A percentile compares a stretch with the other conserved stretches of the same genome.
Conservation (phyloP, 306 rosid genomes). For the Sindora glabra region DNA sequence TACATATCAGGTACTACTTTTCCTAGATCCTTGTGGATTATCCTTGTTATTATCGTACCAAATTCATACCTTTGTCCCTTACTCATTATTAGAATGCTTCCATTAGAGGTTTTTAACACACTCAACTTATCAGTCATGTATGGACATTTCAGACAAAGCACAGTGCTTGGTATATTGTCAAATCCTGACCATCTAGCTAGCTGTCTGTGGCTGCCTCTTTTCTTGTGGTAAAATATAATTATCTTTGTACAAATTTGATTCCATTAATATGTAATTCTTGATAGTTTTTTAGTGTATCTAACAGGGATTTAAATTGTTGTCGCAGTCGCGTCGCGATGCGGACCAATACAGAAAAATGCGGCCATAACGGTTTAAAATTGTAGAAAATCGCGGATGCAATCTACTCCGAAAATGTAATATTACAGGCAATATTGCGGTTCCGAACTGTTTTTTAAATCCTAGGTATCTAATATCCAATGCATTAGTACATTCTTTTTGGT, state of each 20-base stretch:
- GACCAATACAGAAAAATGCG: too few species aligned
- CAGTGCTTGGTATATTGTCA: slow-evolving; percentile 31
- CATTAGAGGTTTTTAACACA: slow-evolving; percentile 64
- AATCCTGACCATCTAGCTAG: slow-evolving; percentile 13
- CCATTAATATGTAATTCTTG: not conserved
- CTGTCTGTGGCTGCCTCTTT: not conserved
- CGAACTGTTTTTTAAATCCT: too few species aligned
- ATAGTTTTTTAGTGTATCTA: not conserved
- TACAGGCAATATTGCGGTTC: too few species aligned
- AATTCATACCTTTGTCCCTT: slow-evolving; percentile 57
- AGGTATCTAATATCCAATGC: not conserved
- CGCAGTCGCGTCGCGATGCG: too few species aligned
- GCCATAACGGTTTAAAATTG: too few species aligned
- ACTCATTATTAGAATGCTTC: slow-evolving; percentile 84
- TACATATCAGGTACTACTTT: slow-evolving; percentile 51
- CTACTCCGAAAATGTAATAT: too few species aligned
- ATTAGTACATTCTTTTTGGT: not conserved
- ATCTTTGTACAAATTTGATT: too few species aligned
- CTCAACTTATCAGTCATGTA: slow-evolving; percentile 56
- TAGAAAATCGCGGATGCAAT: too few species aligned
- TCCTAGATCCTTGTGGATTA: not conserved
- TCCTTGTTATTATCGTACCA: not conserved
- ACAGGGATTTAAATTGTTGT: too few species aligned
- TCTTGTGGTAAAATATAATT: not conserved
- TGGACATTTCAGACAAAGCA: slow-evolving; percentile 39